These are phyloP conservation scores for Nyssa sinensis DNA, from an alignment of 148 eudicot species.

Conservation along the genomic window DNA sequence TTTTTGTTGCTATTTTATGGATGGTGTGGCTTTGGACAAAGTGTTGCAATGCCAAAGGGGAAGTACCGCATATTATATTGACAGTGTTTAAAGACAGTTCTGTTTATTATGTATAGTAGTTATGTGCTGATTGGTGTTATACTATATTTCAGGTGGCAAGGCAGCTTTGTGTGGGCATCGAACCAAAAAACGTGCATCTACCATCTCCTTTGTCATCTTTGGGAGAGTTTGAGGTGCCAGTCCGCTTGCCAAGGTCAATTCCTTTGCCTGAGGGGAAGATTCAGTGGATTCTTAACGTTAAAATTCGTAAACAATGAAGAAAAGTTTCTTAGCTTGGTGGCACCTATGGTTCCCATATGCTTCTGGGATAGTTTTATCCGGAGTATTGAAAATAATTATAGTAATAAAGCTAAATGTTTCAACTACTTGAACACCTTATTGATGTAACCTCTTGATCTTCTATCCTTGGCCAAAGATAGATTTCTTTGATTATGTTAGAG, in stretches of 20 bases:
- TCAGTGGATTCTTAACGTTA: constrained; percentile 67
- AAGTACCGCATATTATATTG: background rate
- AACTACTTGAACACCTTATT: background rate
- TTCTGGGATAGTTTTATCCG: background rate
- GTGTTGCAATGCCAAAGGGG: background rate
- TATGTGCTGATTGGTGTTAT: constrained; percentile 2
- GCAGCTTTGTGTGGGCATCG: constrained; percentile 59
- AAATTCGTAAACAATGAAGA: constrained; percentile 60
- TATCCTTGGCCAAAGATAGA: background rate
- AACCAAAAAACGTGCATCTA: constrained; percentile 67
- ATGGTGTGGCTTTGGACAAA: background rate
- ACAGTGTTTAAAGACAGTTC: background rate
- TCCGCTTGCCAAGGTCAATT: constrained; percentile 73
- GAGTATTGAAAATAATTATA: background rate
- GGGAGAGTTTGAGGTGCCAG: constrained; percentile 73
- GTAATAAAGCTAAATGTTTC: background rate
- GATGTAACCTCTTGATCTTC: background rate
- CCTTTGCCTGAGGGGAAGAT: constrained; percentile 75
- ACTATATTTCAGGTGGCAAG: constrained; percentile 61
- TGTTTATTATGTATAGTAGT: background rate
- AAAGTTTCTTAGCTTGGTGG: background rate
- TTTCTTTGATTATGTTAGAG: background rate
- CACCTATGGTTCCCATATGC: background rate
- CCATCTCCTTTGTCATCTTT: constrained; percentile 61
- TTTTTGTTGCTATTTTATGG: background rate